phyloP scores from a whole-genome alignment of 2,329 filamentous ascomycete genomes.

The Metarhizium brunneum region DNA sequence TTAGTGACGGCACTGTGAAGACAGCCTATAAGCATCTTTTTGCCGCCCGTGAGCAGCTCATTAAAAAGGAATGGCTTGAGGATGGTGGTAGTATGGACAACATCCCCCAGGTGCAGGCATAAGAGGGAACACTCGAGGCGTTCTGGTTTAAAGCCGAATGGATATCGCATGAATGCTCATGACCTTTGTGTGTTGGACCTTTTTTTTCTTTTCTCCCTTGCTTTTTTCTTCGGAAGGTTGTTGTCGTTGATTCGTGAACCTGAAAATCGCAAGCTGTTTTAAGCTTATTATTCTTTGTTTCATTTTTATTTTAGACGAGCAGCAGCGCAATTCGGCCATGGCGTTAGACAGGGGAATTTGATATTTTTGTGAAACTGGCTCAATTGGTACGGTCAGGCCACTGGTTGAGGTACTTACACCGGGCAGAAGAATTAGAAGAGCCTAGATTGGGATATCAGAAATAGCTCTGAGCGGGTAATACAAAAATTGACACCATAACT shows the following conservation, averaged over 20 bases:
- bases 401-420: background rate
- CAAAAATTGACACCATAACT: background rate
- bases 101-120: constrained; percentile 45
- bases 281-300: background rate
- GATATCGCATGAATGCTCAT: background rate
- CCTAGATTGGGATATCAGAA: background rate
- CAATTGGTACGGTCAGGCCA: background rate
- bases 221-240: background rate
- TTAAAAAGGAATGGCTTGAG: constrained; percentile 66
- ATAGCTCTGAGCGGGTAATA: background rate
- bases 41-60: constrained; percentile 60
- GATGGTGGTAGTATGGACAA: constrained; percentile 63
- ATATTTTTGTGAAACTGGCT: background rate
- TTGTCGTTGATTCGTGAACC: background rate
- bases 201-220: background rate
- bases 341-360: background rate
- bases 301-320: background rate
- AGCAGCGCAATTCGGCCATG: background rate
- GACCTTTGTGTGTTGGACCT: background rate
- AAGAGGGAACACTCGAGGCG: background rate
- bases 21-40: constrained; percentile 90
- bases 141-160: background rate
- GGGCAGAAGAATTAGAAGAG: background rate
- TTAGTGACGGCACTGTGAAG: constrained; percentile 94
- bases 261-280: background rate